Evolutionary conservation across 1,139 yeast species (phyloP).

Genomic region (Geotrichum carabidarum): DNA sequence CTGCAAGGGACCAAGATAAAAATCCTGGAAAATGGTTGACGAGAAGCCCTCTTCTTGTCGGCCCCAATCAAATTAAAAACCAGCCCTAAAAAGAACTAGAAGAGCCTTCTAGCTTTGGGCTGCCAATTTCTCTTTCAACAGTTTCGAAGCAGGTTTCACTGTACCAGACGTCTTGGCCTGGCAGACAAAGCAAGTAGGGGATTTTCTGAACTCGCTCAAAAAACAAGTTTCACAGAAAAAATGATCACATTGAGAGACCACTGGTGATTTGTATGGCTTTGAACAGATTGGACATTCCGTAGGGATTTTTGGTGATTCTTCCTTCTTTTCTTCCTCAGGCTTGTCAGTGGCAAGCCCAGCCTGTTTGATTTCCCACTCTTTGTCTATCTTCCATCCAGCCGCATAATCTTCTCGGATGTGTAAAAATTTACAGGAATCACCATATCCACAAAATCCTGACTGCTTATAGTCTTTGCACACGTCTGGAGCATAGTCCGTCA

Average conservation of each 20-base stretch:
- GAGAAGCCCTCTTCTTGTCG: no score
- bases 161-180: slow-evolving; percentile 54
- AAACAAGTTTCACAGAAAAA: slow-evolving; percentile 64
- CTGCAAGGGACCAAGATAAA: no score
- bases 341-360: slow-evolving; percentile 12
- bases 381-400: slow-evolving; percentile 61
- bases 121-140: slow-evolving; percentile 26
- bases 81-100: not conserved
- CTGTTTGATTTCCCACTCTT: slow-evolving; percentile 60
- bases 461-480: slow-evolving; percentile 88
- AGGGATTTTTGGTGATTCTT: slow-evolving; percentile 21
- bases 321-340: slow-evolving; percentile 19
- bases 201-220: slow-evolving; percentile 46
- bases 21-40: no score
- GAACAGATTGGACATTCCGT: slow-evolving; percentile 61
- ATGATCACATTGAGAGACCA: slow-evolving; percentile 61
- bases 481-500: slow-evolving; percentile 90
- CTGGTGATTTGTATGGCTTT: slow-evolving; percentile 51
- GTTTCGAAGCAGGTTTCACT: slow-evolving; percentile 38
- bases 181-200: slow-evolving; percentile 60
- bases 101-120: no score
- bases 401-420: slow-evolving; percentile 85
- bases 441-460: slow-evolving; percentile 95
- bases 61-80: not conserved
- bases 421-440: slow-evolving; percentile 94